Evolutionary conservation across 495 filamentous ascomycete species (phyloP).

Genomic region (Trichoderma orchidacearum): DNA sequence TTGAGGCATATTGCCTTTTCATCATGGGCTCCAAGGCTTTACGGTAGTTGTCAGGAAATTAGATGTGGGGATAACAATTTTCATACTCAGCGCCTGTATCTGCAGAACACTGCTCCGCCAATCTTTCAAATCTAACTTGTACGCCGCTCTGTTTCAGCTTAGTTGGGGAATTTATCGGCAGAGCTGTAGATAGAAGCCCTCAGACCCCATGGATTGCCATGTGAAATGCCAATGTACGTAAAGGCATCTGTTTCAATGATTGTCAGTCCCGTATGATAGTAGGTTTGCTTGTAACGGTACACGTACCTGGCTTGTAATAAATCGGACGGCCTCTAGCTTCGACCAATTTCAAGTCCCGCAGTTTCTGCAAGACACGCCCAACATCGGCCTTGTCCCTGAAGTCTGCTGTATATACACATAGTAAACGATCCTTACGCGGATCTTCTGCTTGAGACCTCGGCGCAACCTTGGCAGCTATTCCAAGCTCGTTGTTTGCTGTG

Average conservation of each 20-base stretch:
- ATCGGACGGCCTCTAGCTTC: constrained; percentile 33
- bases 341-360: constrained; percentile 48
- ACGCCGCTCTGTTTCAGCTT: not conserved
- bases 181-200: constrained; percentile 45
- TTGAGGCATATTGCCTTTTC: no score
- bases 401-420: constrained; percentile 68
- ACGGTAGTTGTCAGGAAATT: no score
- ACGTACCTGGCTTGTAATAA: constrained; percentile 61
- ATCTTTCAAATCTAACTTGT: no score
- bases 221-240: constrained; percentile 54
- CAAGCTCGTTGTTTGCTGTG: constrained; percentile 49
- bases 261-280: constrained; percentile 1
- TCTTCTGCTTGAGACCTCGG: constrained; percentile 15
- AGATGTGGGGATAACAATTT: no score
- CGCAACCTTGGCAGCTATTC: constrained; percentile 56
- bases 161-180: constrained; percentile 8
- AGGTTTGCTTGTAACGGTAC: not conserved
- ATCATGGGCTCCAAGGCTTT: no score
- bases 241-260: constrained; percentile 47
- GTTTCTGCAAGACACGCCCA: constrained; percentile 43
- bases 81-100: no score
- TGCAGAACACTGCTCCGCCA: no score
- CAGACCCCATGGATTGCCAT: constrained; percentile 54
- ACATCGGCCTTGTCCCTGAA: constrained; percentile 57
- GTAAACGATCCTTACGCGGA: constrained; percentile 33